Percentiles rank a stretch among this genome's conserved stretches.
phyloP scores from a whole-genome alignment of 768 basidiomycete species.

The Stropharia rugosoannulata region DNA sequence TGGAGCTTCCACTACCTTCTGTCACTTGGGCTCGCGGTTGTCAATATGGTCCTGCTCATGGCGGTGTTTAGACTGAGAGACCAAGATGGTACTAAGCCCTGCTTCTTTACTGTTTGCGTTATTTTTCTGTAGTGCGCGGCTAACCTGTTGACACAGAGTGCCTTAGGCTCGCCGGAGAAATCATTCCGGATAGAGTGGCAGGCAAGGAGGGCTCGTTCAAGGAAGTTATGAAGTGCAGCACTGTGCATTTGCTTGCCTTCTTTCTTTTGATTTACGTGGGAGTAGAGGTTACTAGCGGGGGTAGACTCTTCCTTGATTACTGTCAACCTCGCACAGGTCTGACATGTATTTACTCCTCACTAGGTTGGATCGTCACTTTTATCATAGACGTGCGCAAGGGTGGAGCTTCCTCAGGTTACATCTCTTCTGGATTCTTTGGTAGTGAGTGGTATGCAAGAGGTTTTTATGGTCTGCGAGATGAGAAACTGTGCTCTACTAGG shows the following conservation, averaged over 20 bases:
- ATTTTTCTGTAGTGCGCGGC: neutral
- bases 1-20: slow-evolving; percentile 83
- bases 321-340: neutral
- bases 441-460: slow-evolving; percentile 32
- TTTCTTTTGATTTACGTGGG: slow-evolving; percentile 71
- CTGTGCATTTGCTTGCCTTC: slow-evolving; percentile 61
- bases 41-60: slow-evolving; percentile 52
- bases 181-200: slow-evolving; percentile 30
- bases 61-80: slow-evolving; percentile 65
- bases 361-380: slow-evolving; percentile 71
- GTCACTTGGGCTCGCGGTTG: slow-evolving; percentile 62
- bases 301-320: slow-evolving; percentile 18
- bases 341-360: neutral
- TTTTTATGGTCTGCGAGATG: no score
- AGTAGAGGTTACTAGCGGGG: slow-evolving; percentile 61
- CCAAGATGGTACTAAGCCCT: slow-evolving; percentile 61
- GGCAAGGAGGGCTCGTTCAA: slow-evolving; percentile 38
- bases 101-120: neutral
- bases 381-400: slow-evolving; percentile 6
- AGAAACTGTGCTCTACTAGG: slow-evolving; percentile 37
- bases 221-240: slow-evolving; percentile 50
- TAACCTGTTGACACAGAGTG: slow-evolving; percentile 44
- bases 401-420: slow-evolving; percentile 6
- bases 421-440: slow-evolving; percentile 28
- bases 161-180: slow-evolving; percentile 51